Base-by-base conservation (phyloP, 306 rosid species). In the Castanea crenata region DNA sequence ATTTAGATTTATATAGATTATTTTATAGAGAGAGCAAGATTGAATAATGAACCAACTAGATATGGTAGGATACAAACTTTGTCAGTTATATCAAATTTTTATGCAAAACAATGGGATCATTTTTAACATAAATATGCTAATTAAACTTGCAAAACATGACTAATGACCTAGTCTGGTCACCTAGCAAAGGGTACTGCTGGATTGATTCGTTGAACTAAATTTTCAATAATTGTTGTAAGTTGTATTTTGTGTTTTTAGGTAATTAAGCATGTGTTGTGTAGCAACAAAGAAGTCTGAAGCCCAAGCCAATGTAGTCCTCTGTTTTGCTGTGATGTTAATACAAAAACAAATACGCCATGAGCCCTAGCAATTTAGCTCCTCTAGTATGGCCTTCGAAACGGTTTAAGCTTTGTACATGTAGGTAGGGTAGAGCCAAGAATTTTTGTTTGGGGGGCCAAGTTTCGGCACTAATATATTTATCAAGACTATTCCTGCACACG, bases 21-120 rank as follows among this genome's bases (percentile, higher is more conserved):
- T 80, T 54, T 91, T 65, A 74, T 71, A 27, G 88, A 82, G 76
- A 91, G 91, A 86, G 86, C 88, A 55, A 92, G 85, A 87, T 78
- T 94, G 86, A 91, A 86, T 94, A 70, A 79, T 90, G 86, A 90
- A 82, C 83, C 95, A 90, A 81, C 93, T 92, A 55, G 97, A 94
- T 82, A 82, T 94, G 97, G 98, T 92, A 90, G 75, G 83, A 34
- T 80, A 77, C 75, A 25, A 27, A 27, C 20, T 63, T 63, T 55
- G 61, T 18, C 20, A 63, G 69, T 64, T 77, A 31, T 31, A 31
- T 31, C 32, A 3, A 31, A 3, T 31, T 31, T 31, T 31, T 3
- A 31, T 31, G 32, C 4, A 31, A 31, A 31, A 31, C 32, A 31
- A 31, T 3, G 14, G 34, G 55, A 38, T 31, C 23, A 71, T 63